Percentiles rank a stretch among this genome's conserved stretches.
These are phyloP conservation scores for Cadophora luteo-olivacea DNA, from an alignment of 2,329 filamentous ascomycete species.

Conservation along the genomic window DNA sequence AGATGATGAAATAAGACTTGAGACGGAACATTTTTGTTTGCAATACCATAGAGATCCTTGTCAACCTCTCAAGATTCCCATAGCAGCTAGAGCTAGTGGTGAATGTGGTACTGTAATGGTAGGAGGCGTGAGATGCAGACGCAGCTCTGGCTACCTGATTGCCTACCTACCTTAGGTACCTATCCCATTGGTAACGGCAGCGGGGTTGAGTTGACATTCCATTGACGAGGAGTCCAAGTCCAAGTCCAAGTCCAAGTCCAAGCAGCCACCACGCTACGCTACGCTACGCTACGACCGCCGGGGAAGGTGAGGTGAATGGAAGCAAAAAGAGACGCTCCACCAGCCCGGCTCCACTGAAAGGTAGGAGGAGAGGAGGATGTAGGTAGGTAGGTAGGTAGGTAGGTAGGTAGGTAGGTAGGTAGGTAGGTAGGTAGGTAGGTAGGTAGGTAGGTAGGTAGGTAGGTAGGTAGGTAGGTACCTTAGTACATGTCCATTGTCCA, in stretches of 20 bases:
- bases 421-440: too few species aligned
- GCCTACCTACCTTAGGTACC: too few species aligned
- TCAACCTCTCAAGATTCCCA: background rate
- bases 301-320: background rate
- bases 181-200: background rate
- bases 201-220: background rate
- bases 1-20: background rate
- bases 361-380: too few species aligned
- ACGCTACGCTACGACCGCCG: constrained; percentile 4
- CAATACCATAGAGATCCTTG: background rate
- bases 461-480: too few species aligned
- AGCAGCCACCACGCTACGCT: constrained; percentile 1
- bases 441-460: too few species aligned
- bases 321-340: background rate
- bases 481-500: too few species aligned
- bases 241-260: background rate
- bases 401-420: too few species aligned
- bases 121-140: background rate
- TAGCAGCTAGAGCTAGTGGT: background rate
- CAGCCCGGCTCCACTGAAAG: background rate
- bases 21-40: background rate
- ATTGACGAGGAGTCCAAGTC: background rate
- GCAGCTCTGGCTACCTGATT: too few species aligned
- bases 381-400: too few species aligned
- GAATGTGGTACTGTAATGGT: background rate